These are phyloP conservation scores for Gastrodia elata DNA, from an alignment of 106 monocot genomes.

Conservation along the genomic window DNA sequence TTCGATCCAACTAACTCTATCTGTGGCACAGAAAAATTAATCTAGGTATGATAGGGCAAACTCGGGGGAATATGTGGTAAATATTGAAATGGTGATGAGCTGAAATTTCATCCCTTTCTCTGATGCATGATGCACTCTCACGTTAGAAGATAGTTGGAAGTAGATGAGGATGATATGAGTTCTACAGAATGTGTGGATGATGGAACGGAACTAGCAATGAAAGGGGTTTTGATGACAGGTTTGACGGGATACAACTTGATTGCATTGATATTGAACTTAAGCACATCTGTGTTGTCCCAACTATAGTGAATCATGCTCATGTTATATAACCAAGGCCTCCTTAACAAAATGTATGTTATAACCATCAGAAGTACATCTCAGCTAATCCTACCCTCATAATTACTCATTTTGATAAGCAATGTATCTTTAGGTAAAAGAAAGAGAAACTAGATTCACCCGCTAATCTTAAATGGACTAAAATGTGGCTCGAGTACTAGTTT, in stretches of 20 bases:
- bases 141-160: too few relatives aligned
- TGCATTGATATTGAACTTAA: background rate
- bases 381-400: background rate
- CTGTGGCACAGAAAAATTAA: too few relatives aligned
- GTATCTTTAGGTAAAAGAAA: background rate
- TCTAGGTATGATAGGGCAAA: too few relatives aligned
- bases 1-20: too few relatives aligned
- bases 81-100: background rate
- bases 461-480: background rate
- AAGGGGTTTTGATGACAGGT: background rate
- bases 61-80: too few relatives aligned
- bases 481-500: too few relatives aligned
- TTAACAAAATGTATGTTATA: background rate
- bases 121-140: too few relatives aligned
- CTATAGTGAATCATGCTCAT: background rate
- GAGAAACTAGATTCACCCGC: background rate
- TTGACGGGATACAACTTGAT: background rate
- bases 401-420: background rate
- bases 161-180: too few relatives aligned
- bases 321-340: background rate
- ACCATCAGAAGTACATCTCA: background rate
- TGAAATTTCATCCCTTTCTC: background rate
- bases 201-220: background rate
- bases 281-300: background rate
- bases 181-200: background rate